phyloP scores from a whole-genome alignment of 2,329 filamentous ascomycete genomes.

The Cytospora mali region DNA sequence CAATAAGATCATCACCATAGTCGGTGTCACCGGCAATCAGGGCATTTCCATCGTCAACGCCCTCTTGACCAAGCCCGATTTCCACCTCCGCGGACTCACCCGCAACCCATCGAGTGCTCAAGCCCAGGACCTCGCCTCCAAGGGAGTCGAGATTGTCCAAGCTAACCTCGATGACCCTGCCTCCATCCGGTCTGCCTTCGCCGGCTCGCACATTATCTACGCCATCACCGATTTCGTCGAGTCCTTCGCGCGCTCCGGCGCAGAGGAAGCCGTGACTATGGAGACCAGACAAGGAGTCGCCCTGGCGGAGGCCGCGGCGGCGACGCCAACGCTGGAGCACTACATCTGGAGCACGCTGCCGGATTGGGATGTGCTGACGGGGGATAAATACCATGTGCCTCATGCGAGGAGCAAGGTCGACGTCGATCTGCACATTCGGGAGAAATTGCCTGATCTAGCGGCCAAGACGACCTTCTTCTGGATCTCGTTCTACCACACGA shows the following conservation, averaged over 20 bases:
- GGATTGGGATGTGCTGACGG: constrained; percentile 34
- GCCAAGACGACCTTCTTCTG: constrained; percentile 43
- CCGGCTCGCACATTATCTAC: constrained; percentile 35
- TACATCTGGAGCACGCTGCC: constrained; percentile 49
- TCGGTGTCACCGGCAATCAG: constrained; percentile 10
- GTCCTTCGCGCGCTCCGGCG: neutral
- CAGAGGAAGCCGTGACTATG: constrained; percentile 33
- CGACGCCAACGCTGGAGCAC: constrained; percentile 41
- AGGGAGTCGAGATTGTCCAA: constrained; percentile 32
- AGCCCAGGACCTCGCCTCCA: constrained; percentile 28
- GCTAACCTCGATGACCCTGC: constrained; percentile 31
- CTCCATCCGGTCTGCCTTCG: constrained; percentile 31
- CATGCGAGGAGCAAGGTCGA: constrained; percentile 45
- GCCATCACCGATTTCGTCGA: constrained; percentile 36
- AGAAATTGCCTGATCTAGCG: constrained; percentile 34
- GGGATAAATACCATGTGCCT: constrained; percentile 37
- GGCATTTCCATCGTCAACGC: constrained; percentile 1
- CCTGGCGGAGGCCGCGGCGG: constrained; percentile 42
- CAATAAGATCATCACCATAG: constrained; percentile 17
- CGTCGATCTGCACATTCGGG: constrained; percentile 43
- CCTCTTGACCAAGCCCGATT: constrained; percentile 24
- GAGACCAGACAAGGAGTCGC: constrained; percentile 44
- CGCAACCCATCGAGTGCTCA: constrained; percentile 30
- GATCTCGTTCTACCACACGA: constrained; percentile 28
- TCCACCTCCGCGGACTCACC: constrained; percentile 34